phyloP scores from a whole-genome alignment of 2,329 filamentous ascomycete species.

The Neonectria hederae region DNA sequence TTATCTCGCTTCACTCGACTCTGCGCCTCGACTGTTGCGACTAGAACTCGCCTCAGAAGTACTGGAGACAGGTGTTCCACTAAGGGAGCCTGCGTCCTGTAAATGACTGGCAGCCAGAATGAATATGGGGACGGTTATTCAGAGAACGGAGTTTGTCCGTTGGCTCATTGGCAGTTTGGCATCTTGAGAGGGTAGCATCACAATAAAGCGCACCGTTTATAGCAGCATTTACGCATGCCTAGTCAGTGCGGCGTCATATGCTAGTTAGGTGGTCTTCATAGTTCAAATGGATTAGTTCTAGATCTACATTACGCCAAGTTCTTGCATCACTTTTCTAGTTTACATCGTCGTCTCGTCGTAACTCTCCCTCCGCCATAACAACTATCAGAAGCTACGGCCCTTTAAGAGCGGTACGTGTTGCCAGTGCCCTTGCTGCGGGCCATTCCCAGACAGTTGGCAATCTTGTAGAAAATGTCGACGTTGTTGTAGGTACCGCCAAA shows the following conservation, averaged over 20 bases:
- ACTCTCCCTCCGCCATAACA: conserved; percentile 11
- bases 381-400: not conserved
- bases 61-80: conserved; percentile 35
- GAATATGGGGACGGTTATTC: not conserved
- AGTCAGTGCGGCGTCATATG: not conserved
- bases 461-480: conserved; percentile 79
- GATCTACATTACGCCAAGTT: conserved; percentile 5
- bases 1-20: conserved; percentile 33
- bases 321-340: conserved; percentile 5
- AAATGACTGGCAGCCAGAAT: not conserved
- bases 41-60: conserved; percentile 43
- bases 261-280: not conserved
- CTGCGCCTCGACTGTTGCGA: conserved; percentile 37
- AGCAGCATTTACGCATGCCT: not conserved
- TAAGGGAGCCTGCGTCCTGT: conserved; percentile 11
- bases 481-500: conserved; percentile 78
- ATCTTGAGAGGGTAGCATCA: conserved; percentile 1
- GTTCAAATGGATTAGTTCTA: conserved; percentile 9
- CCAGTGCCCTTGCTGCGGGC: conserved; percentile 41
- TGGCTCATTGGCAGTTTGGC: not conserved
- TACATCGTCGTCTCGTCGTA: conserved; percentile 29
- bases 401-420: conserved; percentile 33
- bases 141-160: not conserved
- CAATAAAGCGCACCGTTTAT: not conserved
- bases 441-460: conserved; percentile 73